Percentiles rank a stretch among this genome's conserved stretches.
phyloP scores from a whole-genome alignment of 2,329 filamentous ascomycete species.

The Fusarium veterinarium region DNA sequence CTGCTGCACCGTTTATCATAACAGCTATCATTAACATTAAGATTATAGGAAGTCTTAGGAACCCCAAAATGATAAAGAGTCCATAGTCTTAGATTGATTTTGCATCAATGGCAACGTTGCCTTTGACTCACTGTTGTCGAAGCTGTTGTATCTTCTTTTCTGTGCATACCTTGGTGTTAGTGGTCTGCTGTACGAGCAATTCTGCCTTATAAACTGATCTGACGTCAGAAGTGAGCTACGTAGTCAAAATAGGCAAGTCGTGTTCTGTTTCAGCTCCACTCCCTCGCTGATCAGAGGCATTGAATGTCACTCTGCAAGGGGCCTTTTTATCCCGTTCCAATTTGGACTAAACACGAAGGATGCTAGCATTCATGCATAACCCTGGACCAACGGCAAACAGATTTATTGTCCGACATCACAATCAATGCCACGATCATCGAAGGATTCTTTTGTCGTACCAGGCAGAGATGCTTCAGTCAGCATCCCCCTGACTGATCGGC shows the following conservation, averaged over 20 bases:
- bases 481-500: conserved; percentile 7
- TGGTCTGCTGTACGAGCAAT: background rate
- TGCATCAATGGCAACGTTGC: background rate
- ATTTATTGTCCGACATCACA: background rate
- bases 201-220: background rate
- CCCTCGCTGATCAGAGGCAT: background rate
- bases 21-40: background rate
- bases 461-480: background rate
- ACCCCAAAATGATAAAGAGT: too few species aligned
- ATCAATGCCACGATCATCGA: background rate
- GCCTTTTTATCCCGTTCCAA: background rate
- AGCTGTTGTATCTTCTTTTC: background rate
- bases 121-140: background rate
- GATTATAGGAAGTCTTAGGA: background rate
- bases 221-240: conserved; percentile 2
- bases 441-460: background rate
- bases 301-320: background rate
- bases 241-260: conserved; percentile 6
- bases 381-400: background rate
- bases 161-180: background rate
- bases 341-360: background rate
- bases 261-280: conserved; percentile 16
- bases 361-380: background rate
- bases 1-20: background rate
- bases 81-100: too few species aligned